A percentile compares a stretch with the other conserved stretches of the same genome.
Evolutionary conservation across 768 basidiomycete genomes (phyloP).

Genomic region (Termitomyces heimii): DNA sequence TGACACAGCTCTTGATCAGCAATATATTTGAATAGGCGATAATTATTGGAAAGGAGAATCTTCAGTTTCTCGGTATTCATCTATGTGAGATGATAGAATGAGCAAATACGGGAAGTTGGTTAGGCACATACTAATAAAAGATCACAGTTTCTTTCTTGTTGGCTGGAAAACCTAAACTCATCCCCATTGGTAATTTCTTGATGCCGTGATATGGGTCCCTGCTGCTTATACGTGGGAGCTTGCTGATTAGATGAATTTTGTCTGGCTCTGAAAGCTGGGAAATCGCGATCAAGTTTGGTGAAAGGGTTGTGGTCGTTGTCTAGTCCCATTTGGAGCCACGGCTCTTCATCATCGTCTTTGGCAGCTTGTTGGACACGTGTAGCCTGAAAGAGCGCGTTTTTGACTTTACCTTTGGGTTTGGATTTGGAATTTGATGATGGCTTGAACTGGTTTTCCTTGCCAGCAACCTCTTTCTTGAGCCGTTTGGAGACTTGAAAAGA

Average conservation of each 20-base stretch:
- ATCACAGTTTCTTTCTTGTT: conserved; percentile 18
- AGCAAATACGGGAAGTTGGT: background rate
- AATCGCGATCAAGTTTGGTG: conserved; percentile 19
- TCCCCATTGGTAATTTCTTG: background rate
- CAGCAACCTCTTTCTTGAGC: conserved; percentile 20
- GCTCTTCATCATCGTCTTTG: conserved; percentile 15
- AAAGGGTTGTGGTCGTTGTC: conserved; percentile 20
- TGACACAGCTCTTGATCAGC: conserved; percentile 13
- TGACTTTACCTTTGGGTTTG: conserved; percentile 15
- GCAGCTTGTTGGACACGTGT: background rate
- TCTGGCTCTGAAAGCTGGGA: conserved; percentile 11
- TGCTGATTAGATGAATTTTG: background rate
- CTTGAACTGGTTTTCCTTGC: conserved; percentile 30
- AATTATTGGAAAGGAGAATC: conserved; percentile 22
- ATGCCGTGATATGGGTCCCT: background rate
- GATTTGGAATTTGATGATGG: background rate
- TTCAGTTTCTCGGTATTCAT: conserved; percentile 23
- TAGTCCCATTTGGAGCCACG: conserved; percentile 16
- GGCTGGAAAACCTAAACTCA: background rate
- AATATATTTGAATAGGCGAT: conserved; percentile 18
- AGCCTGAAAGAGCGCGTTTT: conserved; percentile 1
- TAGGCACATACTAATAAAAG: conserved; percentile 19
- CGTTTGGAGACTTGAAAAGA: conserved; percentile 27
- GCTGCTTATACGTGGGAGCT: background rate
- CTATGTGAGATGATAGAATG: conserved; percentile 14